Conservation (phyloP, 1,284 basidiomycete species). For the Mycena citricolor region DNA sequence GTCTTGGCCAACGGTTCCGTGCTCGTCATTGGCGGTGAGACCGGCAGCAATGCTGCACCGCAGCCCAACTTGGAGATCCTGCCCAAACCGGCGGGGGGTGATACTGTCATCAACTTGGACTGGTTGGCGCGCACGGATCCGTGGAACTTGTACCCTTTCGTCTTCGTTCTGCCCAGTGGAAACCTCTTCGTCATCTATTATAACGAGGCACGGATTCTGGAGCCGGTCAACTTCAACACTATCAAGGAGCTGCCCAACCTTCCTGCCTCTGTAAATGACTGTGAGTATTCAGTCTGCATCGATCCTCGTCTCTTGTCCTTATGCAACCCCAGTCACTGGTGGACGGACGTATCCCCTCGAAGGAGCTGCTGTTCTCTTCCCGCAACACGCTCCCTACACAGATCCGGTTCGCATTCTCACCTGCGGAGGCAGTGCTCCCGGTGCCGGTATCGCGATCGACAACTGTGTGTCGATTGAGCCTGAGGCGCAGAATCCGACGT, state of each 20-base stretch:
- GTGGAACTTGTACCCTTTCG: constrained; percentile 56
- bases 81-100: constrained; percentile 39
- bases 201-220: constrained; percentile 76
- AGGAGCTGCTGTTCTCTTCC: constrained; percentile 68
- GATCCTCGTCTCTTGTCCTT: constrained; percentile 3
- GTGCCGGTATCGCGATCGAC: constrained; percentile 57
- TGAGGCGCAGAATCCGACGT: constrained; percentile 55
- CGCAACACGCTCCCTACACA: constrained; percentile 68
- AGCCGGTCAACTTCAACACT: constrained; percentile 64
- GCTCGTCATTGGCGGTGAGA: constrained; percentile 67
- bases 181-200: constrained; percentile 70
- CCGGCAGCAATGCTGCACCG: constrained; percentile 50
- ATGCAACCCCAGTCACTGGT: constrained; percentile 44
- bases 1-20: constrained; percentile 69
- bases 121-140: constrained; percentile 21
- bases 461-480: constrained; percentile 70
- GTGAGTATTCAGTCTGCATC: constrained; percentile 29
- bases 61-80: constrained; percentile 52
- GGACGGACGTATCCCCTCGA: constrained; percentile 80
- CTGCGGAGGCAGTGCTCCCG: constrained; percentile 72
- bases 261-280: constrained; percentile 74
- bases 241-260: constrained; percentile 62
- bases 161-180: constrained; percentile 66
- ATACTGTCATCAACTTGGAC: constrained; percentile 38
- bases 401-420: constrained; percentile 67